Conservation (phyloP, 1,139 yeast species). For the Geotrichum histeridarum region DNA sequence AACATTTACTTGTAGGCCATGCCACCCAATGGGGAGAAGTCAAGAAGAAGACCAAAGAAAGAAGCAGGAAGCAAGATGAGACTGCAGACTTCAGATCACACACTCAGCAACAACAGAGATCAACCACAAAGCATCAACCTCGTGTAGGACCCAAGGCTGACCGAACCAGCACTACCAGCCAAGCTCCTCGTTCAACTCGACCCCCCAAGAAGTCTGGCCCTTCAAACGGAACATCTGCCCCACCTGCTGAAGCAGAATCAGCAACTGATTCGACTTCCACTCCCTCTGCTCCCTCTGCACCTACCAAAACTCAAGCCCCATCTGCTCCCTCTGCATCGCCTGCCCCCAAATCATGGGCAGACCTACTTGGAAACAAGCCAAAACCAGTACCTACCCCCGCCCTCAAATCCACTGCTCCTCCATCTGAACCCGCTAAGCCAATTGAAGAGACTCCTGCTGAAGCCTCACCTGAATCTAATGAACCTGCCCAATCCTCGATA, state of each 20-base stretch:
- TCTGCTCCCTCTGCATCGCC: slow-evolving; percentile 27
- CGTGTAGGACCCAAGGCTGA: slow-evolving; percentile 21
- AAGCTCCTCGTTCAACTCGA: slow-evolving; percentile 16
- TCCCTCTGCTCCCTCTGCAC: slow-evolving; percentile 21
- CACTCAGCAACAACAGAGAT: slow-evolving; percentile 10
- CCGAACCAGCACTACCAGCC: slow-evolving; percentile 4
- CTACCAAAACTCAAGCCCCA: slow-evolving; percentile 24
- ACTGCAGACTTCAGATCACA: slow-evolving; percentile 13
- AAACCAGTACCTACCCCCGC: slow-evolving; percentile 9
- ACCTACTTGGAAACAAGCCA: slow-evolving; percentile 23
- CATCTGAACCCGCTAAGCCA: slow-evolving; percentile 2
- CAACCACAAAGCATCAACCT: slow-evolving; percentile 16
- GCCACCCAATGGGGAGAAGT: slow-evolving; percentile 61
- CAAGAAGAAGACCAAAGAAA: slow-evolving; percentile 51
- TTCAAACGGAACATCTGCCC: slow-evolving; percentile 24
- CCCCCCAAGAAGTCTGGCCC: slow-evolving; percentile 17
- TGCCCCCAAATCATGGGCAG: slow-evolving; percentile 31
- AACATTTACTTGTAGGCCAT: slow-evolving; percentile 29
- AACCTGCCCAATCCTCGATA: slow-evolving; percentile 15
- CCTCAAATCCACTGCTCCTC: slow-evolving; percentile 1
- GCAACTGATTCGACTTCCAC: slow-evolving; percentile 24
- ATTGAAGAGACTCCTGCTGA: slow-evolving; percentile 18
- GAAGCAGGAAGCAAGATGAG: slow-evolving; percentile 32
- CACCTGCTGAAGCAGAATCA: slow-evolving; percentile 17
- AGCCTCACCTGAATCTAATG: slow-evolving; percentile 15